Evolutionary conservation across 2,329 filamentous ascomycete genomes (phyloP), one percentile per base, ranked within the genome.

Genomic region (Leptodontidium sp.): DNA sequence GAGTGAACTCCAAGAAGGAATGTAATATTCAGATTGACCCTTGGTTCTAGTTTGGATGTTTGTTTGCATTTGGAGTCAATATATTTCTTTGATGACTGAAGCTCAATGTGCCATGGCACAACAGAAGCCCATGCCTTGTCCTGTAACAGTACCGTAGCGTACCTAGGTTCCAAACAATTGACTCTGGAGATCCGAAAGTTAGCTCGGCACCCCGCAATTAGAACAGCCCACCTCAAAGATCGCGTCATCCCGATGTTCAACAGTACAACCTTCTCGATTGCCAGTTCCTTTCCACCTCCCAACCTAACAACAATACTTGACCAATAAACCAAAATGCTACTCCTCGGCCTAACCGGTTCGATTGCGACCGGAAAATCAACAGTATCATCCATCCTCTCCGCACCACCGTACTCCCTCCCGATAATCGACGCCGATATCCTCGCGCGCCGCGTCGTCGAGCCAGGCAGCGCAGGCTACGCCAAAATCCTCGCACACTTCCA

Each of bases 331-430:
- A 74, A 52, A 65, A 98, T 98, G 96, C 88, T 98, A 61, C 90
- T 99, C 77, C 94, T 99, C 76, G 96, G 96, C 67, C 89, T 99
- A 32, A 99, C 96, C 9, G 96, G 96, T 79, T 97, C 94, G 70
- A 98, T 99, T 78, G 96, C 96, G 70, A 99, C 96, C 6, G 96
- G 96, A 80, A 99, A 99, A 87, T 97, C 95, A 57, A 99, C 95
- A 73, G 94, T 98, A 66, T 97, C 96, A 35, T 85, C 87, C 49
- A 87, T 97, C 75, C 92, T 99, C 76, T 89, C 91, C 62, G 85
- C 88, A 4, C 84, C 92, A 5, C 96, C 95, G 0, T 92, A 98
- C 84, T 91, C 88, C 70, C 87, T 99, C 70, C 94, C 96, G 76
- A 87, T 99, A 75, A 91, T 99, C 83, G 96, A 99, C 79, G 95